These are phyloP conservation scores for Chrysoporthe austroafricana DNA, from an alignment of 2,329 filamentous ascomycete genomes.

Conservation along the genomic window DNA sequence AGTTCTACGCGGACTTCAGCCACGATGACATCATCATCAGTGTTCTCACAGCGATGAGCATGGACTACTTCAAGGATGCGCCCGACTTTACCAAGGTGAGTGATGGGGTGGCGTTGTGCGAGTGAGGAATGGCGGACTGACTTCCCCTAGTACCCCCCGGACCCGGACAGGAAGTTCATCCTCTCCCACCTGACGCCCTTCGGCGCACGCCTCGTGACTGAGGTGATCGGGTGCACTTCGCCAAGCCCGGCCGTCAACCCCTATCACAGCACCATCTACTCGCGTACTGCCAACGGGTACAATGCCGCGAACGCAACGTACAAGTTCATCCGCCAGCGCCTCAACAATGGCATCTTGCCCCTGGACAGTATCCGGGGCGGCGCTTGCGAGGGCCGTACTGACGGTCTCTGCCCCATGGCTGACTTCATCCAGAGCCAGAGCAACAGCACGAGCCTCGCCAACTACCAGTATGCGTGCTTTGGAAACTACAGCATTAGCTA, in stretches of 20 bases:
- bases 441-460: conserved; percentile 42
- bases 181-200: conserved; percentile 58
- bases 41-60: conserved; percentile 53
- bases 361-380: conserved; percentile 52
- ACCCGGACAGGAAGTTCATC: conserved; percentile 50
- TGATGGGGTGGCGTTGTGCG: neutral
- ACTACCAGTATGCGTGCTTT: conserved; percentile 53
- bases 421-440: conserved; percentile 47
- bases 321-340: conserved; percentile 54
- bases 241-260: conserved; percentile 45
- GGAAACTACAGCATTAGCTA: conserved; percentile 48
- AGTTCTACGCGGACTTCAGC: conserved; percentile 56
- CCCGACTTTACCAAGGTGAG: conserved; percentile 40
- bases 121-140: conserved; percentile 16
- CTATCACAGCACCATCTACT: conserved; percentile 45
- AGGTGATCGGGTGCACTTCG: conserved; percentile 46
- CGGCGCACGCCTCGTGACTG: conserved; percentile 57
- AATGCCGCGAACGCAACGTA: conserved; percentile 43
- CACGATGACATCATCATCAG: conserved; percentile 58
- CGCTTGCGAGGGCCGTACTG: conserved; percentile 44
- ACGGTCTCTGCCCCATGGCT: conserved; percentile 49
- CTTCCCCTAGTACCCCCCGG: conserved; percentile 42
- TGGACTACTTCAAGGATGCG: conserved; percentile 57
- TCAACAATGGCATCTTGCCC: conserved; percentile 54
- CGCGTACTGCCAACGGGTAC: conserved; percentile 50